phyloP scores from a whole-genome alignment of 2,329 filamentous ascomycete species.

The Nemania bipapillata region DNA sequence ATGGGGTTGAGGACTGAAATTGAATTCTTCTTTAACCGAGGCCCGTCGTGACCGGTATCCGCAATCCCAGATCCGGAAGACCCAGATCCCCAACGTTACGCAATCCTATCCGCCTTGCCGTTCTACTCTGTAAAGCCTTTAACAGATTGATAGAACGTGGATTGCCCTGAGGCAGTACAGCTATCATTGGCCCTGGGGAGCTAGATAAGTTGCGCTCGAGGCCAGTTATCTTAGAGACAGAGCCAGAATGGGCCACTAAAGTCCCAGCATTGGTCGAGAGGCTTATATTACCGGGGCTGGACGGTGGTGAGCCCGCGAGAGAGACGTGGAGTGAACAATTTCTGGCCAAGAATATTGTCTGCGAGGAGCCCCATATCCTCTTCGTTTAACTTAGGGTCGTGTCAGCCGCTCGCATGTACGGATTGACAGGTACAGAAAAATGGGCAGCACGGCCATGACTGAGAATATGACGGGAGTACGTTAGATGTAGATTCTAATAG shows the following conservation, averaged over 20 bases:
- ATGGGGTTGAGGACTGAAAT: slow-evolving; percentile 33
- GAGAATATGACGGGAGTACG: neutral
- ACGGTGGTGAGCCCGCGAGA: slow-evolving; percentile 14
- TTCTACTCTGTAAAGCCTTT: slow-evolving; percentile 34
- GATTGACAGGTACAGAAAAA: no score
- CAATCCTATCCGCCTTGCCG: slow-evolving; percentile 30
- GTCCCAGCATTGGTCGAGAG: slow-evolving; percentile 24
- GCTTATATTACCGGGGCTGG: slow-evolving; percentile 5
- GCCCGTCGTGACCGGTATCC: slow-evolving; percentile 29
- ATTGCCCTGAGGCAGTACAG: slow-evolving; percentile 28
- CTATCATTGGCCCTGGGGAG: slow-evolving; percentile 30
- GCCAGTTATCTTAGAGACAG: slow-evolving; percentile 22
- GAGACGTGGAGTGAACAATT: slow-evolving; percentile 20
- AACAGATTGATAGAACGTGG: slow-evolving; percentile 34
- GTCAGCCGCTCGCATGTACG: no score
- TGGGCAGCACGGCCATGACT: neutral
- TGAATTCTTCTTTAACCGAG: slow-evolving; percentile 37
- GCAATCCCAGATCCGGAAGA: slow-evolving; percentile 32
- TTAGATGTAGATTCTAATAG: slow-evolving; percentile 37
- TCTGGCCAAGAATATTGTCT: slow-evolving; percentile 28
- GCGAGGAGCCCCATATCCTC: slow-evolving; percentile 28
- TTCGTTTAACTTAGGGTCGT: slow-evolving; percentile 18
- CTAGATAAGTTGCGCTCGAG: neutral
- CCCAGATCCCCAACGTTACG: slow-evolving; percentile 32
- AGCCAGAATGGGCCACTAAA: slow-evolving; percentile 23